Base-by-base conservation (phyloP, 805 yeast genomes). In the Candida chilensis region DNA sequence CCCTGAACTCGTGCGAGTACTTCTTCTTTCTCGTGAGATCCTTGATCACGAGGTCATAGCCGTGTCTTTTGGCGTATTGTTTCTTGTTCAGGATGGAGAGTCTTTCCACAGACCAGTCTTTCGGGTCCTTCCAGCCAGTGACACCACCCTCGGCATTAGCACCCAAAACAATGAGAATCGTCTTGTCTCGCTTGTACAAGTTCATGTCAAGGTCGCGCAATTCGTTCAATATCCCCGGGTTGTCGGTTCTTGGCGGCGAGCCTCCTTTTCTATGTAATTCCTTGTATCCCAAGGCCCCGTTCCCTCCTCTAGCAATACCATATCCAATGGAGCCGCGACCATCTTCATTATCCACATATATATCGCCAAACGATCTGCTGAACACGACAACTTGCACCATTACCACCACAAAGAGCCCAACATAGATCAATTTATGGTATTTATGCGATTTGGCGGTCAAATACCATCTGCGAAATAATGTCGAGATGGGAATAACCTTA, bases 1-100 rank as follows among this genome's bases (percentile, higher is more conserved):
- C 66, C 37, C 74, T 54, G 47, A 57, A 57, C 32, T 67, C 73
- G 44, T 66, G 66, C 28, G 68, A 65, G 40, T 68, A 68, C 29
- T 64, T 48, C 40, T 66, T 68, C 37, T 63, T 57, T 38, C 57
- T 56, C 18, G 70, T 65, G 47, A 60, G 52, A 35, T 67, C 69
- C 39, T 54, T 57, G 31, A 67, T 54, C 4, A 68, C 54, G 31
- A 68, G 45, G 17, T 68, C 71, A 36, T 68, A 68, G 1, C 71
- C 70, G 37, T 68, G 74, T 12, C 49, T 45, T 26, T 53, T 55
- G n/a, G 72, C 63, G 35, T 67, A 68, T 29, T 56, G 58, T 42
- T 57, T 64, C 41, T 68, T 68, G 47, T 68, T 67, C 21, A 66
- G 44, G 17, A 67, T 57, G 3, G 71, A 61, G 3, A 66, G 52